phyloP scores from a whole-genome alignment of 1,284 basidiomycete species.

The Puccinia triticina region DNA sequence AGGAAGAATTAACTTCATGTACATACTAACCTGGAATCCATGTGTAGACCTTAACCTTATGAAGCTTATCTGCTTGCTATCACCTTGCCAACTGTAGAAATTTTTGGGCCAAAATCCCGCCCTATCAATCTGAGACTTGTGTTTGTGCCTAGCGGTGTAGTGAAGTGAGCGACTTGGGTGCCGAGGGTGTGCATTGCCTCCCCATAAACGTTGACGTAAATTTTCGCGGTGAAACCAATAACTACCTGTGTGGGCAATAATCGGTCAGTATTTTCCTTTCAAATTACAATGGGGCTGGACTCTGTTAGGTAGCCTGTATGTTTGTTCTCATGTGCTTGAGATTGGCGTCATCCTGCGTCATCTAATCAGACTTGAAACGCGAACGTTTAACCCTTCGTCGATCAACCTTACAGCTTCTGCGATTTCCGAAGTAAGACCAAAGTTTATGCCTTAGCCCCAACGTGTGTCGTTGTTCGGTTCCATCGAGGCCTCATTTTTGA shows the following conservation, averaged over 20 bases:
- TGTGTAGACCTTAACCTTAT: neutral
- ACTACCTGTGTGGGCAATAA: neutral
- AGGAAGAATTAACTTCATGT: neutral
- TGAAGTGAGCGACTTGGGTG: too few relatives aligned
- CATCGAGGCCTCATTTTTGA: slow-evolving; percentile 18
- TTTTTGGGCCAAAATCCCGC: too few relatives aligned
- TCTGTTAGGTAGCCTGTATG: slow-evolving; percentile 23
- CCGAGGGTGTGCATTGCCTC: neutral
- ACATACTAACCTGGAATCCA: neutral
- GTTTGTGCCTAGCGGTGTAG: too few relatives aligned
- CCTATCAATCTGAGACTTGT: neutral
- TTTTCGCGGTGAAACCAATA: slow-evolving; percentile 2
- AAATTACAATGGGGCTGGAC: neutral
- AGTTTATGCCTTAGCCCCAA: neutral
- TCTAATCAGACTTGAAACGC: slow-evolving; percentile 17
- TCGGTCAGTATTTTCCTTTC: neutral
- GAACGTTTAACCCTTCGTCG: neutral
- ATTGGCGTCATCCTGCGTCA: slow-evolving; percentile 1
- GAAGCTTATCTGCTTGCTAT: neutral
- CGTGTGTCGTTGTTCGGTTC: slow-evolving; percentile 4
- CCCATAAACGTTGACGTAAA: neutral
- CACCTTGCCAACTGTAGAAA: too few relatives aligned
- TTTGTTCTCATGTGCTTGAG: neutral
- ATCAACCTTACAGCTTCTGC: neutral
- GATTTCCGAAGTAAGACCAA: neutral